Conservation (phyloP, 176 grass and related monocot genomes). For the Cenchrus fungigraminus region DNA sequence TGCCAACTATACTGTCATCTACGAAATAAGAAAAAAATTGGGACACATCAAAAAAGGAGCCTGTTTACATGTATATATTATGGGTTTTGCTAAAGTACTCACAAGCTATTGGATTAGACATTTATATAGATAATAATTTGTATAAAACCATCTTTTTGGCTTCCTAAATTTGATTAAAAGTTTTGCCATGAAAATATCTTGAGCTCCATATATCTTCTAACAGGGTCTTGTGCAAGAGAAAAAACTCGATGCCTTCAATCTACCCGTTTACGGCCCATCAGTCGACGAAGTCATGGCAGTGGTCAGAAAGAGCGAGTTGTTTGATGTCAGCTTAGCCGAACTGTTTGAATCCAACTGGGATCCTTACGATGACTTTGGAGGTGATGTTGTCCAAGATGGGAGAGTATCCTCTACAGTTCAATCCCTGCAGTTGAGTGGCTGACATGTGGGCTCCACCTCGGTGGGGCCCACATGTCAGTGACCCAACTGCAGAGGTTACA, state of each 20-base stretch:
- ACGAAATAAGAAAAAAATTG: not conserved
- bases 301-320: conserved; percentile 12
- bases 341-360: conserved; percentile 38
- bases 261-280: conserved; percentile 42
- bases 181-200: not conserved
- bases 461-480: too few species aligned
- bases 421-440: too few species aligned
- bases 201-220: not conserved
- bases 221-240: conserved; percentile 41
- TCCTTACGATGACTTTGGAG: not conserved
- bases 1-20: not conserved
- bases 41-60: not conserved
- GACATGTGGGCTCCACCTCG: too few species aligned
- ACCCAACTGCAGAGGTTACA: too few species aligned
- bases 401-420: too few species aligned
- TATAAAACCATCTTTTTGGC: not conserved
- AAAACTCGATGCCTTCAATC: conserved; percentile 45
- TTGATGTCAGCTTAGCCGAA: conserved; percentile 9
- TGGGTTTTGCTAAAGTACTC: too few species aligned
- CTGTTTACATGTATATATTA: too few species aligned
- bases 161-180: not conserved
- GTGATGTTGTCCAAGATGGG: too few species aligned
- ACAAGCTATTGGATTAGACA: too few species aligned
- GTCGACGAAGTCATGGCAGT: conserved; percentile 38
- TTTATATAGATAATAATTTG: not conserved